Evolutionary conservation across 305 asterid species (phyloP).

Genomic region (Solanum hybrid): DNA sequence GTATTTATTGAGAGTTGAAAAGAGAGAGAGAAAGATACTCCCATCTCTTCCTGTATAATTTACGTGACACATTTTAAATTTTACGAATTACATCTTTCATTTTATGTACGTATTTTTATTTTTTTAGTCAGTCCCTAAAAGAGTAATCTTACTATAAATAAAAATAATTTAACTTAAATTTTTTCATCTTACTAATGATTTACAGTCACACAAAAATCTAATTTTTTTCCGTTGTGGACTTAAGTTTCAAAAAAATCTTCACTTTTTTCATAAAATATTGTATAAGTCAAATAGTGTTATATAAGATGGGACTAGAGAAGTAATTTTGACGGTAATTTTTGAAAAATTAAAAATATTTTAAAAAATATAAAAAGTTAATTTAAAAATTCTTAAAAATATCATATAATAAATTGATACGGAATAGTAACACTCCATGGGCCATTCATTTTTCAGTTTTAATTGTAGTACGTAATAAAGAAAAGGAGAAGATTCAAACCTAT

Average conservation of each 20-base stretch:
- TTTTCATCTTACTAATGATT: too few species aligned
- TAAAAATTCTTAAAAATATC: rapidly evolving
- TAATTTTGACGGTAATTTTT: too few species aligned
- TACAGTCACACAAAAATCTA: too few species aligned
- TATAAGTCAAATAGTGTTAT: too few species aligned
- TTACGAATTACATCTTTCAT: neutral
- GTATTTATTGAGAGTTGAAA: conserved; percentile 14
- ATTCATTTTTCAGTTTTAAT: neutral
- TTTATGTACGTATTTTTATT: too few species aligned
- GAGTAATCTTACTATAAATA: too few species aligned
- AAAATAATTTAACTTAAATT: too few species aligned
- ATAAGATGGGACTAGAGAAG: too few species aligned
- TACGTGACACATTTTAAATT: neutral
- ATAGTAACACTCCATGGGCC: neutral
- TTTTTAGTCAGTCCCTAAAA: neutral
- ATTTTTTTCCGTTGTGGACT: too few species aligned
- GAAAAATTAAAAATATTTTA: neutral
- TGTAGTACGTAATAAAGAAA: neutral
- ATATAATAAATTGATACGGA: neutral
- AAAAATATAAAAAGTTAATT: neutral
- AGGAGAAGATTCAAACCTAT: neutral
- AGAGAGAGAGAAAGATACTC: neutral
- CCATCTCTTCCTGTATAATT: neutral
- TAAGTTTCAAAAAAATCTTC: neutral
- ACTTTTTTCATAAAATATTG: too few species aligned